Percentiles rank a stretch among this genome's conserved stretches.
Evolutionary conservation across 2,329 filamentous ascomycete genomes (phyloP).

Genomic region (Nannizziopsis arthrosporioides): DNA sequence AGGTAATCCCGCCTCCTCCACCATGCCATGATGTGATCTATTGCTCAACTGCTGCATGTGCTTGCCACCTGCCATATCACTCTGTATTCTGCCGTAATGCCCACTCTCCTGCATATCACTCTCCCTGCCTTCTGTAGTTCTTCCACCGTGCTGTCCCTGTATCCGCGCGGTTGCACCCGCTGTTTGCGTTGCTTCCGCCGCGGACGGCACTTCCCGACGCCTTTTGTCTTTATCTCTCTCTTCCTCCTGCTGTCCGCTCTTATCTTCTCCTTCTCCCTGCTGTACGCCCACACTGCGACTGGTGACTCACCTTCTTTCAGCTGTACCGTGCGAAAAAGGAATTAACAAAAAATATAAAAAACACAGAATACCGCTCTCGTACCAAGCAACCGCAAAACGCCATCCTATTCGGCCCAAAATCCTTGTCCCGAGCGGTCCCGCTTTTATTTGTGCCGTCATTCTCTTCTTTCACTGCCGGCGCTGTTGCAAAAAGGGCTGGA

Average conservation of each 20-base stretch:
- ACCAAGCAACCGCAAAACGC: background rate
- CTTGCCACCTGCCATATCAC: background rate
- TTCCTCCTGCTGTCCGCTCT: constrained; percentile 17
- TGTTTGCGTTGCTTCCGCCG: background rate
- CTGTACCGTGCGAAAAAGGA: constrained; percentile 5
- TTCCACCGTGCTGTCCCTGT: too few relatives aligned
- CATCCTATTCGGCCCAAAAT: constrained; percentile 5
- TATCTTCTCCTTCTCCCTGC: constrained; percentile 5
- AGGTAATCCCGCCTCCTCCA: background rate
- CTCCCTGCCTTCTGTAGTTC: too few relatives aligned
- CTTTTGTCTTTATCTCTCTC: constrained; percentile 15
- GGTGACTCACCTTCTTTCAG: background rate
- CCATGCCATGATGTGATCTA: background rate
- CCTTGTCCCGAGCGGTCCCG: constrained; percentile 13
- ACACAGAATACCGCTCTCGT: too few relatives aligned
- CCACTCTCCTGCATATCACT: too few relatives aligned
- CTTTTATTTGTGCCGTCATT: constrained; percentile 10
- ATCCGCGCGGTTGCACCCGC: too few relatives aligned
- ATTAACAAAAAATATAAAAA: too few relatives aligned
- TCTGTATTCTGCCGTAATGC: too few relatives aligned
- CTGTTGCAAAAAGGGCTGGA: constrained; percentile 9
- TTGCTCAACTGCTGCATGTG: background rate
- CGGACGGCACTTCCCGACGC: constrained; percentile 13
- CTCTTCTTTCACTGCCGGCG: background rate
- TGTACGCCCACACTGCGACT: background rate